Evolutionary conservation across 2,329 filamentous ascomycete species (phyloP).

Genomic region (Calonectria henricotiae): DNA sequence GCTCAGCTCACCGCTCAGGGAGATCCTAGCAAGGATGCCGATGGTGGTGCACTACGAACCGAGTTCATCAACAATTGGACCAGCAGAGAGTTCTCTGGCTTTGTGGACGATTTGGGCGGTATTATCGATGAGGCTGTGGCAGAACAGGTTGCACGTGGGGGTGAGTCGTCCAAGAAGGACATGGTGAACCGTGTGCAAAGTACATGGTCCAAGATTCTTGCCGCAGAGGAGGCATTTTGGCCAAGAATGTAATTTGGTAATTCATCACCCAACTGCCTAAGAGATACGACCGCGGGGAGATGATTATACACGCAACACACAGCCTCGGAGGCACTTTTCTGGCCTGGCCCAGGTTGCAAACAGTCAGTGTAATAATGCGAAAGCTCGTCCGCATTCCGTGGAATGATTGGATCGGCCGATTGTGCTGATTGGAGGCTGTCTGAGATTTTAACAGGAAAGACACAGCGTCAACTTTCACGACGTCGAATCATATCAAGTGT

Average conservation of each 20-base stretch:
- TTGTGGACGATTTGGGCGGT: constrained; percentile 71
- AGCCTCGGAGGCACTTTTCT: no score
- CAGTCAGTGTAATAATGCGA: no score
- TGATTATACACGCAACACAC: no score
- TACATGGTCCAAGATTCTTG: constrained; percentile 68
- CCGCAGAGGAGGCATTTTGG: constrained; percentile 75
- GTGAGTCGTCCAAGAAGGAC: constrained; percentile 52
- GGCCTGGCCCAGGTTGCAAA: no score
- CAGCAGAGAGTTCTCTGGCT: constrained; percentile 72
- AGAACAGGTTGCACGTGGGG: constrained; percentile 57
- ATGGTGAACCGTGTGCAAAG: constrained; percentile 61
- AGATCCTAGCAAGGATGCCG: constrained; percentile 65
- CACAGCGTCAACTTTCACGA: no score
- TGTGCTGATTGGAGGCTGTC: no score
- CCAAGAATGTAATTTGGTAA: constrained; percentile 55
- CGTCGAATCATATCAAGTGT: no score
- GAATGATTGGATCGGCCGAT: no score
- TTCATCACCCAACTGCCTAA: background rate
- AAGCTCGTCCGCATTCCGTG: no score
- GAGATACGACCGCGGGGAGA: no score
- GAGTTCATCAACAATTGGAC: constrained; percentile 82
- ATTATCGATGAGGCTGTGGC: constrained; percentile 71
- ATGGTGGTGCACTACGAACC: constrained; percentile 76
- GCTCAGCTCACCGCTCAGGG: constrained; percentile 54
- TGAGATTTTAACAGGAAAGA: no score